phyloP scores from a whole-genome alignment of 176 grass and related monocot species.

The Paspalum notatum region DNA sequence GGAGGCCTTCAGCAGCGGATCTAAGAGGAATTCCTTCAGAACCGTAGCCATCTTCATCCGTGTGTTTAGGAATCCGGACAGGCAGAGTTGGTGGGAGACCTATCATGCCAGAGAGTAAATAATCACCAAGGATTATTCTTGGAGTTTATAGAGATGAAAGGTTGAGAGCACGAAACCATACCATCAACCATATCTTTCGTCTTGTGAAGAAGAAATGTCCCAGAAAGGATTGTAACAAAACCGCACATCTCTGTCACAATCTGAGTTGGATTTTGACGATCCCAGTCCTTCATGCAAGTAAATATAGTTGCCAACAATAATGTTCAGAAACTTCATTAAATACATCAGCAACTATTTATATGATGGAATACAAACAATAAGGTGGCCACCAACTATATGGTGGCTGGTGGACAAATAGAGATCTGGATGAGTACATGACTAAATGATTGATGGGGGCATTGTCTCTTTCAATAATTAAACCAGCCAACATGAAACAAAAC shows the following conservation, averaged over 20 bases:
- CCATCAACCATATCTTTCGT: constrained; percentile 98
- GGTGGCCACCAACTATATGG: too few species aligned
- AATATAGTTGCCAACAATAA: constrained; percentile 3
- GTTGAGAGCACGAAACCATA: constrained; percentile 24
- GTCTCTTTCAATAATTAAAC: neutral
- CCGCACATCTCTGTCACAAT: constrained; percentile 96
- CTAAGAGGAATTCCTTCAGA: constrained; percentile 89
- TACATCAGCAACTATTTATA: neutral
- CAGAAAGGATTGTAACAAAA: constrained; percentile 92
- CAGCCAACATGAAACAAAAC: neutral
- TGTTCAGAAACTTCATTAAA: neutral
- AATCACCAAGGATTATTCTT: neutral
- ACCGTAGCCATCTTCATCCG: constrained; percentile 57
- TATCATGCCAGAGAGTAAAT: constrained; percentile 30
- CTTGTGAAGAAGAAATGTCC: constrained; percentile 98
- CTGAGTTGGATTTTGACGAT: constrained; percentile 95
- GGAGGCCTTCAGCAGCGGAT: constrained; percentile 68
- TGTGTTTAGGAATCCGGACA: constrained; percentile 65
- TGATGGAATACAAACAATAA: neutral
- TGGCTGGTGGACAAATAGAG: too few species aligned
- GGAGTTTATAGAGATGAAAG: neutral
- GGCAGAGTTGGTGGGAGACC: constrained; percentile 61
- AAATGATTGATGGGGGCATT: neutral
- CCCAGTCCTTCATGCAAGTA: constrained; percentile 78
- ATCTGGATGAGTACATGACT: neutral